Base-by-base conservation (phyloP, 768 basidiomycete genomes). In the Gloeostereum incarnatum region DNA sequence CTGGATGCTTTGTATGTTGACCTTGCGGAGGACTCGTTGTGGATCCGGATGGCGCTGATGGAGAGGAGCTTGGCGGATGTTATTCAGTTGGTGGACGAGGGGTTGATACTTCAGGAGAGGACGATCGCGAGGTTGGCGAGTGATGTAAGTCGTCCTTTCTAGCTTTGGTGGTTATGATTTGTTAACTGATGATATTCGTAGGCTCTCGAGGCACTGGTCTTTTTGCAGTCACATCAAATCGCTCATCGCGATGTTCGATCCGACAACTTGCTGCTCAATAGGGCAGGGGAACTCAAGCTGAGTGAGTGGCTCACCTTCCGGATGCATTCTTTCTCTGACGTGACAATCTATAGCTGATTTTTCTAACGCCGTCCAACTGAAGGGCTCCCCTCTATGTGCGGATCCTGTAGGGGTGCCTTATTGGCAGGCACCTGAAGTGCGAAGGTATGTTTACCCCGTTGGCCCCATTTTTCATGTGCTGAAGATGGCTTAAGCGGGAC, bases 31-130 rank as follows among this genome's bases (percentile, higher is more conserved):
- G 74, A 75, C 45, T 71, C 77, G 41, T 57, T 91, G 25, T 91
- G 88, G 88, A 80, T 91, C 35, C 65, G 80, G 45, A 91, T 91
- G 88, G 86, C 89, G 55, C 71, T 90, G 22, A 88, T 91, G 87
- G 85, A 88, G 49, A 69, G 86, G 45, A 88, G 85, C 52, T 61
- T 91, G 47, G 88, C 88, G 48, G 88, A 91, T 54, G 70, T 91
- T 32, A 66, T 90, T 11, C 73, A 65, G 11, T 56, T 88, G 14
- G 73, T 73, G 5, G 69, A 62, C 9, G 65, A 74, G 43, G 84
- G 83, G 0, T 55, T 87, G 25, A 63, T 70, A 47, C 43, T 91
- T 35, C 69, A 73, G 41, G 88, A 91, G 57, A 62, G 73, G 46
- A 66, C 75, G 34, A 71, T 90, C 30, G 83, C 79, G 13, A 63